Conservation (phyloP, 2,329 filamentous ascomycete genomes). For the Cladophialophora carrionii region DNA sequence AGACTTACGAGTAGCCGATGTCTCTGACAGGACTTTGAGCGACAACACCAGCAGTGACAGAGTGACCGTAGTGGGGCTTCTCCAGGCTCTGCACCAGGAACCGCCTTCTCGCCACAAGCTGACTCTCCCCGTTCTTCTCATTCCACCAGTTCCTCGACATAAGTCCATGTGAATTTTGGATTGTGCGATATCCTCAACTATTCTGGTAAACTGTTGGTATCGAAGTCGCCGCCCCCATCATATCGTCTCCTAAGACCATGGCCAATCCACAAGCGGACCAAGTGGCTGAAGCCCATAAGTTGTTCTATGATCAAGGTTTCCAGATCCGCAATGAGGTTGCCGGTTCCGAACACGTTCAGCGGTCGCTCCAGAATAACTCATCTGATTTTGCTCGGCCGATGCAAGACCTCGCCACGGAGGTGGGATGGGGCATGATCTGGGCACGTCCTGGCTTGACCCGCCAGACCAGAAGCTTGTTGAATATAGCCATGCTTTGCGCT, state of each 20-base stretch:
- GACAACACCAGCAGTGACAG: neutral
- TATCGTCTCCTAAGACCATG: conserved; percentile 16
- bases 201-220: neutral
- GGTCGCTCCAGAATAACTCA: conserved; percentile 50
- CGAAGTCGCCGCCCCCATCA: neutral
- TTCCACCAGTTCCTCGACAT: neutral
- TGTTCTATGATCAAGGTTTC: conserved; percentile 64
- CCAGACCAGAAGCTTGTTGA: conserved; percentile 64
- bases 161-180: neutral
- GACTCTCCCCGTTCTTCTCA: neutral
- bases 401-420: conserved; percentile 67
- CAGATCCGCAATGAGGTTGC: conserved; percentile 63
- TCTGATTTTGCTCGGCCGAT: conserved; percentile 63
- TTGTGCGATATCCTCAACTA: neutral
- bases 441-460: conserved; percentile 64
- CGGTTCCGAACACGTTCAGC: conserved; percentile 64
- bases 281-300: conserved; percentile 49
- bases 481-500: conserved; percentile 67
- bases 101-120: neutral
- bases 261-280: conserved; percentile 25
- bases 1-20: neutral
- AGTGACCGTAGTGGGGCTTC: conserved; percentile 14
- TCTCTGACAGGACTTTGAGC: neutral
- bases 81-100: neutral
- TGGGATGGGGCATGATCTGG: conserved; percentile 68